A percentile compares a stretch with the other conserved stretches of the same genome.
Conservation (phyloP, 2,329 filamentous ascomycete genomes). For the Exophiala spinifera region DNA sequence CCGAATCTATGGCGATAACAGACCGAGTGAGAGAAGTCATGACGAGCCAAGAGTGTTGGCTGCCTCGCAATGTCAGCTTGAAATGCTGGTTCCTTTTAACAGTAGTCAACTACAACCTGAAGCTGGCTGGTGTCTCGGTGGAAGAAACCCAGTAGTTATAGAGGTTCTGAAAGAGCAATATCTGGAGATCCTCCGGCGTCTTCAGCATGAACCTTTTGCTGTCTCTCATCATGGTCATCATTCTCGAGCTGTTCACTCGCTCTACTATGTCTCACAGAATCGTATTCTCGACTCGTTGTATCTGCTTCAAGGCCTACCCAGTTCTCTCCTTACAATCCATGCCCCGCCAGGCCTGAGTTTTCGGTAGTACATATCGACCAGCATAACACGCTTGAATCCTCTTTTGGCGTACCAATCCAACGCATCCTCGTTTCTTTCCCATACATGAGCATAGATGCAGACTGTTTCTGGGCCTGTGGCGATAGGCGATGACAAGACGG, state of each 20-base stretch:
- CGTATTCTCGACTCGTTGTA: background rate
- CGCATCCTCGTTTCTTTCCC: conserved; percentile 60
- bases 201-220: too few species aligned
- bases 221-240: too few species aligned
- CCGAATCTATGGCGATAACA: too few species aligned
- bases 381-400: conserved; percentile 52
- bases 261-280: too few species aligned
- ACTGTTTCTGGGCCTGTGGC: conserved; percentile 26
- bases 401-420: conserved; percentile 59
- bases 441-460: conserved; percentile 61
- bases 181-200: too few species aligned
- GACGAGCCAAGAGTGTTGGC: too few species aligned
- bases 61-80: too few species aligned
- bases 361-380: conserved; percentile 58
- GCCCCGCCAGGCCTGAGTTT: conserved; percentile 56
- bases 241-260: too few species aligned
- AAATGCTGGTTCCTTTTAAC: too few species aligned
- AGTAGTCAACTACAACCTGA: too few species aligned
- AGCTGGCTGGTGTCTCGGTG: too few species aligned
- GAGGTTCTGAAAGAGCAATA: background rate
- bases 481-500: conserved; percentile 34
- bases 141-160: background rate
- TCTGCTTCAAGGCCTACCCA: conserved; percentile 8
- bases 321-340: conserved; percentile 43
- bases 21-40: too few species aligned